Conservation (phyloP, 768 basidiomycete species). For the Tephrocybe sp. region DNA sequence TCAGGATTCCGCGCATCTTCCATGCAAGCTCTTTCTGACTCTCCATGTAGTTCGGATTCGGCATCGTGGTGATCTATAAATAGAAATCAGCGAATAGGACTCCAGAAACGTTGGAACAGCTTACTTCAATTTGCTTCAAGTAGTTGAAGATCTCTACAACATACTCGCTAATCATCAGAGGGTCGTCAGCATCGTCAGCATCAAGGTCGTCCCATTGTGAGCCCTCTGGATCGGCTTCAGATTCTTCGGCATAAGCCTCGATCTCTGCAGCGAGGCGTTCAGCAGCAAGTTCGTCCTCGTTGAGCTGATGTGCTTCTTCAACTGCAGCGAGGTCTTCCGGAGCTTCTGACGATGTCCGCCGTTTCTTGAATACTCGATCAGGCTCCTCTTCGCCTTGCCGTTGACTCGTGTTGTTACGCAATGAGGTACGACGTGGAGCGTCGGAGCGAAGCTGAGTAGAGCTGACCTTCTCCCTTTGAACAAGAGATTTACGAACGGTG, state of each 20-base stretch:
- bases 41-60: conserved; percentile 93
- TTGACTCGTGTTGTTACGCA: conserved; percentile 21
- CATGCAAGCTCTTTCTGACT: conserved; percentile 91
- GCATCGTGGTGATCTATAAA: conserved; percentile 69
- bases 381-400: conserved; percentile 50
- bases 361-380: conserved; percentile 66
- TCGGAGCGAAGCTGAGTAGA: conserved; percentile 21
- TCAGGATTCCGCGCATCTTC: conserved; percentile 93
- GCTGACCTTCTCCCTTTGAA: conserved; percentile 28
- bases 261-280: conserved; percentile 46
- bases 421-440: conserved; percentile 22
- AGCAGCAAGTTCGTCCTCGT: conserved; percentile 44
- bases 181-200: conserved; percentile 88
- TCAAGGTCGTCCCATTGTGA: conserved; percentile 89
- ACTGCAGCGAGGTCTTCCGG: conserved; percentile 34
- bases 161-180: conserved; percentile 96
- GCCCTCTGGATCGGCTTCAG: conserved; percentile 65
- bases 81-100: conserved; percentile 9
- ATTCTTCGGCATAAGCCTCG: conserved; percentile 50
- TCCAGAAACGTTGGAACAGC: conserved; percentile 15
- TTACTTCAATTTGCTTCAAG: conserved; percentile 84
- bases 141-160: conserved; percentile 93
- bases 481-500: conserved; percentile 36
- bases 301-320: conserved; percentile 36
- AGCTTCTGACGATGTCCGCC: conserved; percentile 67